phyloP scores from a whole-genome alignment of 768 basidiomycete species.

The Phanerodontia chrysosporium region DNA sequence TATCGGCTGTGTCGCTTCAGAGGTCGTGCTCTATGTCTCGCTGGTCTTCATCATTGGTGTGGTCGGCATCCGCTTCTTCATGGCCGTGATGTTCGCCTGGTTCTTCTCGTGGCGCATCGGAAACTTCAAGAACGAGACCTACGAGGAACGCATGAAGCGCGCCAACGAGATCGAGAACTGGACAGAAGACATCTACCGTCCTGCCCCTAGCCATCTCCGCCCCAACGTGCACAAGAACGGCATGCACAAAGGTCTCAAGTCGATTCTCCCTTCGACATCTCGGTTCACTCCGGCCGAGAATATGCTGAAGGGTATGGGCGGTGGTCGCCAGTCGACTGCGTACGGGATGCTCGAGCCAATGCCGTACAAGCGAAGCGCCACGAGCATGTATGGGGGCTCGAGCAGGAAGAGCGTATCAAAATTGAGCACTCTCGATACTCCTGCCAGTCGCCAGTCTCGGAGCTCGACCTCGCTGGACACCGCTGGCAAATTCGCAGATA shows the following conservation, averaged over 20 bases:
- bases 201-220: constrained; percentile 86
- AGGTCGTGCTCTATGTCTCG: constrained; percentile 91
- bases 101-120: constrained; percentile 96
- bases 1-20: constrained; percentile 94
- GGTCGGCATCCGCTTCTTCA: constrained; percentile 88
- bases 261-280: constrained; percentile 64
- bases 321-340: constrained; percentile 51
- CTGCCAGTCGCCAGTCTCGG: constrained; percentile 67
- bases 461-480: constrained; percentile 76
- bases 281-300: constrained; percentile 74
- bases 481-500: constrained; percentile 51
- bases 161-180: constrained; percentile 92
- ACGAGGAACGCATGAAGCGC: constrained; percentile 86
- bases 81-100: constrained; percentile 98
- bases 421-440: constrained; percentile 70
- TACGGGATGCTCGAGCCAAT: constrained; percentile 65
- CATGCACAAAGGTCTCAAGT: constrained; percentile 50
- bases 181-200: constrained; percentile 92
- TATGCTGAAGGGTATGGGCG: constrained; percentile 44
- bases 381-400: constrained; percentile 23
- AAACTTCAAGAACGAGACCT: constrained; percentile 89
- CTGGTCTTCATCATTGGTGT: constrained; percentile 97
- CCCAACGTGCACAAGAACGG: constrained; percentile 83
- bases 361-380: constrained; percentile 52
- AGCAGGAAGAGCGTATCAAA: constrained; percentile 38